Base-by-base conservation (phyloP, 2,329 filamentous ascomycete species). In the Ophiostoma pallidulum region DNA sequence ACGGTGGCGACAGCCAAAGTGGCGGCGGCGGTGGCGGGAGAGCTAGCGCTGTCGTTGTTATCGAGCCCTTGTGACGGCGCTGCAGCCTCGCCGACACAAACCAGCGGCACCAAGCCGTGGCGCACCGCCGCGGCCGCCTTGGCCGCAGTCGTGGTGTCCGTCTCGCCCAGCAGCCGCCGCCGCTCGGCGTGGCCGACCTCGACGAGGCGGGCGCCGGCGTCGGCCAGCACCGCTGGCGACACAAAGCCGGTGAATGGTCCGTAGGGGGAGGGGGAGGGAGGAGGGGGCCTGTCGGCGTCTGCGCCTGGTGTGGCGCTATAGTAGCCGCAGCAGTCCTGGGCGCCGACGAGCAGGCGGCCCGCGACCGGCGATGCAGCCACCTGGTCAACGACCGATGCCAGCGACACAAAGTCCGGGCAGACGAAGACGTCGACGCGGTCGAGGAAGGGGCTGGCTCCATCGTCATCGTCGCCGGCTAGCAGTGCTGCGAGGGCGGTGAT, bases 101-200 rank as follows among this genome's bases (percentile, higher is more conserved):
- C 77, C 1, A 94, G 71, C 3, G 88, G 87, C 1, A 85, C 69
- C 70, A 94, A 77, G 6, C 80, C 80, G 58, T 88, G 82, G 4
- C 77, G 66, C 14, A 75, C 78, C 1, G 78, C 78, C 0, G 85
- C 86, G 0, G 72, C 73, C 0, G 84, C 85, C 65, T 92, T 92
- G 51, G 67, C 73, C 0, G 79, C 80, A 0, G 83, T 77, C 36
- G 72, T 67, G 14, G 69, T 73, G 57, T 92, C 84, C n/a, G 79
- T 84, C 69, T 94, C 87, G 14, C 75, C 75, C 58, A 90, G 88
- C 18, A 87, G 61, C 3, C 78, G 66, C 43, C 86, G 72, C 5
- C 87, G 75, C 65, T 94, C 88, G 2, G 87, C 87, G 61, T 94
- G 88, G 1, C 86, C 86, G 6, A 94, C 70, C 60, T 90, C 86